Evolutionary conservation across 768 basidiomycete species (phyloP).

Genomic region (Lentinula detonsa): DNA sequence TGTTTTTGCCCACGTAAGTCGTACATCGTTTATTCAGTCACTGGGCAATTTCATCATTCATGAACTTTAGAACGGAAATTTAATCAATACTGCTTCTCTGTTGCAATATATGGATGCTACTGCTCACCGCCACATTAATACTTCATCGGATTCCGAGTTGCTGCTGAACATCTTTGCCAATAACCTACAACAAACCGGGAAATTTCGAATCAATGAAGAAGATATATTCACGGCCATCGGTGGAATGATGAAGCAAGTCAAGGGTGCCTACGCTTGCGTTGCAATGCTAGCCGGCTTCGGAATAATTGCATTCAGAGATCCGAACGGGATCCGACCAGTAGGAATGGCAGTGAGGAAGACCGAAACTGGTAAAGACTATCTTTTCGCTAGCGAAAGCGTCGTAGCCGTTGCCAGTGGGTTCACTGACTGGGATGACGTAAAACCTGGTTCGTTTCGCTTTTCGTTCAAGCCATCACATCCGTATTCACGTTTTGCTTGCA

Average conservation of each 20-base stretch:
- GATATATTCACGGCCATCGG: conserved; percentile 95
- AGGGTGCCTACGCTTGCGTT: conserved; percentile 94
- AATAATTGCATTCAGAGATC: conserved; percentile 96
- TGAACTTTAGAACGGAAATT: conserved; percentile 81
- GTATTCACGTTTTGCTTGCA: conserved; percentile 18
- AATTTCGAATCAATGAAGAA: conserved; percentile 98
- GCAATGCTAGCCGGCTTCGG: conserved; percentile 99
- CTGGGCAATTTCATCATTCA: conserved; percentile 2
- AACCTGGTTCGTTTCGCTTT: conserved; percentile 56
- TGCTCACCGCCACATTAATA: conserved; percentile 98
- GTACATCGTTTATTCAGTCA: background rate
- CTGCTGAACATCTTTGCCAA: conserved; percentile 97
- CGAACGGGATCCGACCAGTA: conserved; percentile 92
- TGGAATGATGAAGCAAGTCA: conserved; percentile 82
- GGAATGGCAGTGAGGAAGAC: conserved; percentile 73
- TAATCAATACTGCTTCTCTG: conserved; percentile 87
- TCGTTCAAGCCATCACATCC: background rate
- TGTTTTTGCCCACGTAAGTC: conserved; percentile 89
- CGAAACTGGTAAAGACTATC: conserved; percentile 67
- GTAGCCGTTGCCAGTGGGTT: conserved; percentile 94
- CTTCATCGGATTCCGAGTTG: conserved; percentile 95
- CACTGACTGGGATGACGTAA: conserved; percentile 88
- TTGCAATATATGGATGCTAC: conserved; percentile 92
- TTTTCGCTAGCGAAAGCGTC: conserved; percentile 93
- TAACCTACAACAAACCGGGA: conserved; percentile 96